Evolutionary conservation across 495 filamentous ascomycete genomes (phyloP).

Genomic region (Penicillium turbatum): DNA sequence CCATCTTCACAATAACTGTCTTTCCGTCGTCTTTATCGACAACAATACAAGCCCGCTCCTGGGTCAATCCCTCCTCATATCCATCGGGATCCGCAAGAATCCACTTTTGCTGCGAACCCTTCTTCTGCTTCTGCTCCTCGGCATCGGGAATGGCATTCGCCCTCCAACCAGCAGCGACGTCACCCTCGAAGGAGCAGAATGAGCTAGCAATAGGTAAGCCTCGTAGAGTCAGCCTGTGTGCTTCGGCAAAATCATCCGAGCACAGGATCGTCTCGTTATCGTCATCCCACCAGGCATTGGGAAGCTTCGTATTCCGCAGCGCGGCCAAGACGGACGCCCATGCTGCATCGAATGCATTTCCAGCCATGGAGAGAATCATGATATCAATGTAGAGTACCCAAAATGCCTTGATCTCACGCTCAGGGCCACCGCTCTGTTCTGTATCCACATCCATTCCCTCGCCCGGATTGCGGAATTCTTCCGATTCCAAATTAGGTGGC

Average conservation of each 20-base stretch:
- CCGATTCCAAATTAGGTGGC: constrained; percentile 39
- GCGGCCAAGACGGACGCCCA: constrained; percentile 83
- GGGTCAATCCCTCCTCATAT: constrained; percentile 77
- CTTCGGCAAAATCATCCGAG: constrained; percentile 49
- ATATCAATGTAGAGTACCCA: constrained; percentile 94
- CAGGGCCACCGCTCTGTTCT: constrained; percentile 10
- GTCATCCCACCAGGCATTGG: constrained; percentile 77
- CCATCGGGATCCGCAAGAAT: constrained; percentile 83
- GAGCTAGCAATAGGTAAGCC: constrained; percentile 66
- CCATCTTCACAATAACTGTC: constrained; percentile 60
- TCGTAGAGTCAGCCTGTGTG: constrained; percentile 49
- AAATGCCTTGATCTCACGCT: constrained; percentile 67
- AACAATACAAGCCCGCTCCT: constrained; percentile 68
- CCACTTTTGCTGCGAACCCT: constrained; percentile 56
- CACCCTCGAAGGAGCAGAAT: constrained; percentile 68
- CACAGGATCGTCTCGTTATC: constrained; percentile 78
- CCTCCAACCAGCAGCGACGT: constrained; percentile 46
- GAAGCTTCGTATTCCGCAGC: constrained; percentile 73
- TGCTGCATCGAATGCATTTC: constrained; percentile 83
- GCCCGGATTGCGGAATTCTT: constrained; percentile 38
- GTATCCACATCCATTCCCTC: constrained; percentile 44
- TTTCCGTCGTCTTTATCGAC: constrained; percentile 60
- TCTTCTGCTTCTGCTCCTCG: constrained; percentile 34
- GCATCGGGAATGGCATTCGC: constrained; percentile 38
- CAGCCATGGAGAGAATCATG: constrained; percentile 84